A percentile compares a stretch with the other conserved stretches of the same genome.
phyloP scores from a whole-genome alignment of 208 protist species.

The Wallacemonas collosoma region DNA sequence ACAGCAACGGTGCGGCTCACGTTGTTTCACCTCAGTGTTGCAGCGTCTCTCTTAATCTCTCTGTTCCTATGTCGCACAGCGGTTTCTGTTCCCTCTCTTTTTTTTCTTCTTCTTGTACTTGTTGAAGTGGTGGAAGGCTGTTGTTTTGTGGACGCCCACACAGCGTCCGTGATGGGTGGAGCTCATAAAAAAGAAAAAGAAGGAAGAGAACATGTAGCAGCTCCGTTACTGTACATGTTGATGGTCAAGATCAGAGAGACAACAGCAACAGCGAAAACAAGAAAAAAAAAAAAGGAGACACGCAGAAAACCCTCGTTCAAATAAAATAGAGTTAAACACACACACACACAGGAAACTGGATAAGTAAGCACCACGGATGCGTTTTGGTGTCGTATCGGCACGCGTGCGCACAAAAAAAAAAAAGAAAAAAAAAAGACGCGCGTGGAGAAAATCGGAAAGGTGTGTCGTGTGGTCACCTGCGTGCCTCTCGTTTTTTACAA shows the following conservation, averaged over 20 bases:
- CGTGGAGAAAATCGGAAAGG: too few species aligned
- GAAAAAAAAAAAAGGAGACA: constrained; percentile 11
- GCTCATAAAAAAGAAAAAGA: neutral
- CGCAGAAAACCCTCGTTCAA: neutral
- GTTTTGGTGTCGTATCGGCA: too few species aligned
- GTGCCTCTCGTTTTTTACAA: too few species aligned
- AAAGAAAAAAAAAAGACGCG: neutral
- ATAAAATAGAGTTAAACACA: constrained; percentile 8
- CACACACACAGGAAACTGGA: neutral
- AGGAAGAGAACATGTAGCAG: neutral
- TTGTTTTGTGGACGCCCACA: neutral
- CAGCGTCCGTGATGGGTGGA: too few species aligned
- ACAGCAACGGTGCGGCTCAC: too few species aligned
- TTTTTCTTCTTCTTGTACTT: neutral
- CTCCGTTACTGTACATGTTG: too few species aligned
- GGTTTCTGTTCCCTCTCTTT: neutral
- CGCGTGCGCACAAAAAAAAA: neutral
- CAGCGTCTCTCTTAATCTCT: too few species aligned
- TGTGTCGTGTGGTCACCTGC: too few species aligned
- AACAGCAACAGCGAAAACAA: neutral
- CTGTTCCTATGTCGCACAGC: too few species aligned
- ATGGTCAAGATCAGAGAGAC: neutral
- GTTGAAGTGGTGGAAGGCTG: neutral
- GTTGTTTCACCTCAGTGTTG: too few species aligned
- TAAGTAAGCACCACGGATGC: too few species aligned